Evolutionary conservation across 306 rosid species (phyloP), one percentile per base, ranked within the genome.

Genomic region (Nissolia schottii): DNA sequence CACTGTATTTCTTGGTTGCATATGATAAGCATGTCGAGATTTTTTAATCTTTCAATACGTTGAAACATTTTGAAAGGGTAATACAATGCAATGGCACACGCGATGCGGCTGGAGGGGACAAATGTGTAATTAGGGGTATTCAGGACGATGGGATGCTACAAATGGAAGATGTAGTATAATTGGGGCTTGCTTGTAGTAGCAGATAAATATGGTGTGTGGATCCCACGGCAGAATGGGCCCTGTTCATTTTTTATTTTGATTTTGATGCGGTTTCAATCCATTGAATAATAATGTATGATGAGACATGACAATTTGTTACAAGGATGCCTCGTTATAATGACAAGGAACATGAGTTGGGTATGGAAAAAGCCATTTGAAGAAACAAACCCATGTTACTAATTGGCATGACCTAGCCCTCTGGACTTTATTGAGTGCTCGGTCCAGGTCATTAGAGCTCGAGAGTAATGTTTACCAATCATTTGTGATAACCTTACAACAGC

Each of bases 351-450:
- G 58, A 59, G 19, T 57, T 76, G 25, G 45, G 45, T 1, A 29
- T 29, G 32, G n/a, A n/a, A 55, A 55, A 43, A 45, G 69, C n/a
- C 48, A 38, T 19, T 49, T 28, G 69, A 69, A 48, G 65, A 48
- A 77, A 46, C 75, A 67, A 53, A 67, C 14, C 63, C 27, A 53
- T 2, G 55, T 34, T 67, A 32, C 4, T 56, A 34, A 60, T 59
- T 29, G 4, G 46, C 46, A 40, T 12, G 38, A 32, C 7, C n/a
- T n/a, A n/a, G n/a, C n/a, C n/a, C n/a, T n/a, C n/a, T n/a, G n/a
- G n/a, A n/a, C n/a, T n/a, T n/a, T n/a, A n/a, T n/a, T n/a, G n/a
- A n/a, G n/a, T n/a, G n/a, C n/a, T n/a, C n/a, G n/a, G n/a, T n/a
- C n/a, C n/a, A n/a, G n/a, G n/a, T n/a, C n/a, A n/a, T n/a, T n/a